Base-by-base conservation (phyloP, 305 asterid genomes). In the Stenogyne calaminthoides region DNA sequence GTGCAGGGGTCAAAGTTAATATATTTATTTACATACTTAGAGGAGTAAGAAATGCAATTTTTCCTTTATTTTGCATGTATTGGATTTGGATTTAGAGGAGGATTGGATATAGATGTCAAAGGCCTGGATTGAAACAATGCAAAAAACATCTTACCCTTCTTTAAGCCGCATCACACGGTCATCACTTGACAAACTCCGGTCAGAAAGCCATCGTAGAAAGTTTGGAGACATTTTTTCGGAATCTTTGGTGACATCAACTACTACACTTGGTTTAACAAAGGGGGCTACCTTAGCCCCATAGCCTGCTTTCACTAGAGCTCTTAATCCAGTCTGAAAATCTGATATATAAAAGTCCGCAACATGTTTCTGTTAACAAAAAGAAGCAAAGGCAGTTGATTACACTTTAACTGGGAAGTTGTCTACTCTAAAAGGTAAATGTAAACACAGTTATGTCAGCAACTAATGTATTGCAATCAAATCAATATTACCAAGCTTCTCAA, bases 221-320 rank as follows among this genome's bases (percentile, higher is more conserved):
- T 84, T 83, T 7, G 99, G 89, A 66, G 95, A 92, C 39, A 79
- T 25, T 16, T 84, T 86, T 37, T 80, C 85, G 81, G 86, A 80
- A 62, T 83, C 87, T 67, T 85, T 85, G 46, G 90, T 86, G 70
- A 88, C 82, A 81, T 95, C 91, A 56, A 93, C 87, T 7, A 89
- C 93, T 29, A 88, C 87, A 49, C 85, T 71, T 56, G 96, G 81
- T 74, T 90, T 81, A 36, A 92, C 96, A 71, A 92, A 85, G 6
- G 98, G 95, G 9, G 97, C 88, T 70, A 95, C 95, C 82, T 89
- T 95, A n/a, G 96, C 94, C 25, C 98, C 97, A 74, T 91, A 85
- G 57, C 99, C 99, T 18, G 99, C 96, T 85, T 95, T 95, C 7
- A 95, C 98, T 44, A 92, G 83, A 69, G 98, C 99, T 84, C 99